Percentiles rank a stretch among this genome's conserved stretches.
Conservation (phyloP, 352 stramenopile species). For the Globisporangium middletonii region DNA sequence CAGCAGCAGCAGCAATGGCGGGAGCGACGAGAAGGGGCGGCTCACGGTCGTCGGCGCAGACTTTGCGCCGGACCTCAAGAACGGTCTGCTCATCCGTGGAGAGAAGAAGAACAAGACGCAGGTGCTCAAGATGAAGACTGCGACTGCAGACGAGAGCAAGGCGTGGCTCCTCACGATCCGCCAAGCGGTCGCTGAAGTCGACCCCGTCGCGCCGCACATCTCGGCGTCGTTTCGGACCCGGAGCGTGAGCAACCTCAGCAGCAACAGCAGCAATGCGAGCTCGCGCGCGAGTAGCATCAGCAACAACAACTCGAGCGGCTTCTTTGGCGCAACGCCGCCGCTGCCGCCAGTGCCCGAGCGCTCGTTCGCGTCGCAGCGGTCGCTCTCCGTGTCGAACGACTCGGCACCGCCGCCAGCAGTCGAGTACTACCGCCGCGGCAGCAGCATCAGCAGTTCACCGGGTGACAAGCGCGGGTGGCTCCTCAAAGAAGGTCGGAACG, state of each 20-base stretch:
- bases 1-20: conserved; percentile 23
- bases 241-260: conserved; percentile 9
- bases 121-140: conserved; percentile 61
- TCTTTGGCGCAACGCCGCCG: background rate
- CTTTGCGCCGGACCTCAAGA: conserved; percentile 34
- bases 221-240: conserved; percentile 11
- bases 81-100: conserved; percentile 56
- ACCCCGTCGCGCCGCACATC: background rate
- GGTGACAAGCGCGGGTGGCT: conserved; percentile 34
- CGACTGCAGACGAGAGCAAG: conserved; percentile 42
- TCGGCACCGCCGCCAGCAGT: too few relatives aligned
- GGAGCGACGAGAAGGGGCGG: conserved; percentile 56
- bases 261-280: background rate
- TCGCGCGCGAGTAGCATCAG: background rate
- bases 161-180: conserved; percentile 45
- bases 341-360: background rate
- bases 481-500: conserved; percentile 22
- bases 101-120: conserved; percentile 37
- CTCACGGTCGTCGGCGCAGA: conserved; percentile 48
- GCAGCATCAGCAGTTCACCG: background rate
- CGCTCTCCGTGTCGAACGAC: background rate
- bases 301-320: conserved; percentile 3
- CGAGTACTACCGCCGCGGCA: background rate
- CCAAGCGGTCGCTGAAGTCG: conserved; percentile 19
- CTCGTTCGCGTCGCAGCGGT: conserved; percentile 3